Evolutionary conservation across 2,329 filamentous ascomycete species (phyloP).

Genomic region (Dryadomyces sulphureus): DNA sequence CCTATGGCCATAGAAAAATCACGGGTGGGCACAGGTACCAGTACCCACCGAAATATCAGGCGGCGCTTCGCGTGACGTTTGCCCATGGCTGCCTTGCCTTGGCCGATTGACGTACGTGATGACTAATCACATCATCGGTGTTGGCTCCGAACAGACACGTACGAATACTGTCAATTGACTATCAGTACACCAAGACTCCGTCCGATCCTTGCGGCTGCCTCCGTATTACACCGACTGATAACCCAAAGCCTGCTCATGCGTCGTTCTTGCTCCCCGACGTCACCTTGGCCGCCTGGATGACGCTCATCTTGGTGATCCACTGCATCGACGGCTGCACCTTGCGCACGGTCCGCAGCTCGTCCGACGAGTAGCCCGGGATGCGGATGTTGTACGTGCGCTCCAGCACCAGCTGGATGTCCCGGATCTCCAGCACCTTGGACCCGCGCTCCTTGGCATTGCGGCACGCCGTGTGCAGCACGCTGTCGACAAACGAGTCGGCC

Average conservation of each 20-base stretch:
- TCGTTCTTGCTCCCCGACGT: slow-evolving; percentile 36
- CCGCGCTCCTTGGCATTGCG: slow-evolving; percentile 86
- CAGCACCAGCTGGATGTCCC: slow-evolving; percentile 69
- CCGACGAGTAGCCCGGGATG: slow-evolving; percentile 85
- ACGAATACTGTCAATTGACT: no score
- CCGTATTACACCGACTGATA: not conserved
- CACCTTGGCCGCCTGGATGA: slow-evolving; percentile 85
- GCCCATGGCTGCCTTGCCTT: slow-evolving; percentile 12
- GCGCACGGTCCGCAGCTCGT: slow-evolving; percentile 85
- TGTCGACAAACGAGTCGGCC: slow-evolving; percentile 90
- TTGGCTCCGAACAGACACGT: no score
- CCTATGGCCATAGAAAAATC: not conserved
- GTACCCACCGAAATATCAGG: not conserved
- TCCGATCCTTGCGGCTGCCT: not conserved
- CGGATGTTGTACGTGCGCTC: slow-evolving; percentile 81
- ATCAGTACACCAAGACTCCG: not conserved
- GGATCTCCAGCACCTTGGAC: slow-evolving; percentile 78
- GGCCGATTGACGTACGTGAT: not conserved
- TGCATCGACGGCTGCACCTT: slow-evolving; percentile 78
- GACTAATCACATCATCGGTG: not conserved
- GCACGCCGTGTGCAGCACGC: slow-evolving; percentile 74
- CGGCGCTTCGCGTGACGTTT: slow-evolving; percentile 9
- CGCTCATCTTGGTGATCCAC: slow-evolving; percentile 96
- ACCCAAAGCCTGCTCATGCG: not conserved
- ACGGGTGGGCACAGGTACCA: not conserved